Percentiles rank a stretch among this genome's conserved stretches.
phyloP scores from a whole-genome alignment of 352 stramenopile species.

The Pythium volutum region DNA sequence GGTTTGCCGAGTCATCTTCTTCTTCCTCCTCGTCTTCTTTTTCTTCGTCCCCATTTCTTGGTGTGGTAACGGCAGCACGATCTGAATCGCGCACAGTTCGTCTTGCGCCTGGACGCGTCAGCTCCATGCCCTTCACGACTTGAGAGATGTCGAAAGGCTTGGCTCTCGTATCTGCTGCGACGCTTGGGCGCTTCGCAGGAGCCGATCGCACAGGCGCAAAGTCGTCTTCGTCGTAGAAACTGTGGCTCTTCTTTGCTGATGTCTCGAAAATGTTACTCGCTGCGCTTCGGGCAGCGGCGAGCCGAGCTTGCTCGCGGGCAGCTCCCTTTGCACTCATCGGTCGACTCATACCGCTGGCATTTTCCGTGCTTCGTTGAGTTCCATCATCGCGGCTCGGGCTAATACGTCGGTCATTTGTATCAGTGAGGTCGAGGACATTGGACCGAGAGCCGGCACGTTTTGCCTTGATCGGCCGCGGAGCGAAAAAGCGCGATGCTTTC shows the following conservation, averaged over 20 bases:
- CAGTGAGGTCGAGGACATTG: background rate
- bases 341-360: conserved; percentile 1
- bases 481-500: conserved; percentile 53
- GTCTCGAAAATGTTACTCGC: conserved; percentile 34
- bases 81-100: background rate
- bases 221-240: conserved; percentile 72
- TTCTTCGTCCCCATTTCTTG: conserved; percentile 4
- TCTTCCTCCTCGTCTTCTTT: conserved; percentile 38
- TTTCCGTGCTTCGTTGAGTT: background rate
- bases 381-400: background rate
- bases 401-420: background rate
- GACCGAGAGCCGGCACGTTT: conserved; percentile 1
- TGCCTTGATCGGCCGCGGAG: conserved; percentile 29
- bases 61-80: background rate
- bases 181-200: conserved; percentile 8
- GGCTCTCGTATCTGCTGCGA: conserved; percentile 10
- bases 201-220: conserved; percentile 29
- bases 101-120: conserved; percentile 15
- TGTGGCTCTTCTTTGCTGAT: conserved; percentile 61
- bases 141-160: conserved; percentile 62
- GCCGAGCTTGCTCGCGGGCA: conserved; percentile 39
- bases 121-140: conserved; percentile 54
- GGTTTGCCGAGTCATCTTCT: conserved; percentile 40
- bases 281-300: conserved; percentile 42
- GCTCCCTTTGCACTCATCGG: conserved; percentile 66